Conservation (phyloP, 257 asterid species). For the Gardenia jasminoides region DNA sequence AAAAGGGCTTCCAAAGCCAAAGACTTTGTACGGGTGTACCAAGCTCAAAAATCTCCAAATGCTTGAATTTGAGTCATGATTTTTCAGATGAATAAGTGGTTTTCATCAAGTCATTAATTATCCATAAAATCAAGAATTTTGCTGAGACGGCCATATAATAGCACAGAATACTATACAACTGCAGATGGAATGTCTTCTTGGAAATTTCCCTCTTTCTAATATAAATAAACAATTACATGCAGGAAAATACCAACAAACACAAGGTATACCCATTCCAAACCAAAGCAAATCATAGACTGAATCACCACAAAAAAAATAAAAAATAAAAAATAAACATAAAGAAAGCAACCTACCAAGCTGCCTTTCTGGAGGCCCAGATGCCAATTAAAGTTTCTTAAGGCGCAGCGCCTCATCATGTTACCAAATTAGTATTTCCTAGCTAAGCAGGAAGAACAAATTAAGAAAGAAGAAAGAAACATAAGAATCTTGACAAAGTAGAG, state of each 20-base stretch:
- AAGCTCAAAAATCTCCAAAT: neutral
- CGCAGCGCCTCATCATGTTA: slow-evolving; percentile 49
- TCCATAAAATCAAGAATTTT: neutral
- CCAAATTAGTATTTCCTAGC: neutral
- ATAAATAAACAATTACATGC: neutral
- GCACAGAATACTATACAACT: neutral
- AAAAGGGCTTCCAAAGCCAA: neutral
- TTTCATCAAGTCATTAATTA: neutral
- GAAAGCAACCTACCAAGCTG: slow-evolving; percentile 40
- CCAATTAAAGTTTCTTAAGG: slow-evolving; percentile 42
- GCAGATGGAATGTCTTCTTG: neutral
- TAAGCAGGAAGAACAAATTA: too few relatives aligned
- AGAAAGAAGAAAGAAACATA: neutral
- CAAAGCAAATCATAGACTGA: neutral
- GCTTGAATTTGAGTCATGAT: neutral
- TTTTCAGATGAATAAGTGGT: neutral
- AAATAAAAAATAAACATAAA: too few relatives aligned
- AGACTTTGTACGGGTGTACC: neutral
- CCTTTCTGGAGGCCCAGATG: slow-evolving; percentile 35
- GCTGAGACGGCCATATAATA: neutral
- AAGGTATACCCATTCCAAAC: neutral
- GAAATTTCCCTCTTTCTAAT: neutral
- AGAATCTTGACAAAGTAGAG: neutral
- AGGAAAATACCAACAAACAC: neutral
- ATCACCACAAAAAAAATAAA: neutral